A percentile compares a stretch with the other conserved stretches of the same genome.
Conservation (phyloP, 2,329 filamentous ascomycete genomes). For the Aspergillus versicolor region DNA sequence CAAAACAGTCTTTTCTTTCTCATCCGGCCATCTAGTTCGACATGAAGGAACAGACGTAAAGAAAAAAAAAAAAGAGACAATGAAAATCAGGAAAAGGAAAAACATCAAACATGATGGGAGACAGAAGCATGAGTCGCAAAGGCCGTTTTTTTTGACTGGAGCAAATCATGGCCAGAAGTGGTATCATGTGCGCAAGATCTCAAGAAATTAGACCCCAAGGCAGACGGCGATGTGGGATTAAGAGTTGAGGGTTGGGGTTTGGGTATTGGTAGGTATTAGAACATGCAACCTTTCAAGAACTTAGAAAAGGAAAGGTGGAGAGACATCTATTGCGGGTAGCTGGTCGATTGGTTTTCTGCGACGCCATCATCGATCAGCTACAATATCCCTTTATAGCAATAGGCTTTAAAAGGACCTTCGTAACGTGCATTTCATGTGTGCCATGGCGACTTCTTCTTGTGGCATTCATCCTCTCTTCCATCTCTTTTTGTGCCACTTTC, state of each 20-base stretch:
- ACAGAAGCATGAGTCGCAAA: conserved; percentile 26
- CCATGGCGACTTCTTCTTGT: neutral
- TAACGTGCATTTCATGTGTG: conserved; percentile 10
- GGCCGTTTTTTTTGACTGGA: conserved; percentile 31
- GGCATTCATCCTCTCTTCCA: conserved; percentile 2
- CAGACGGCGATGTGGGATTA: conserved; percentile 31
- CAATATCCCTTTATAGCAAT: conserved; percentile 19
- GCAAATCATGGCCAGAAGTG: conserved; percentile 32
- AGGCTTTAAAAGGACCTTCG: conserved; percentile 20
- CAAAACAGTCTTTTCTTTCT: conserved; percentile 19
- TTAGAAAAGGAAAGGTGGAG: conserved; percentile 20
- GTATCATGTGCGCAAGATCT: conserved; percentile 37
- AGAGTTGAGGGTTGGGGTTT: conserved; percentile 16
- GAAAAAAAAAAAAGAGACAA: neutral
- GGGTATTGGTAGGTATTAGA: conserved; percentile 38
- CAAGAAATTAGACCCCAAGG: conserved; percentile 31
- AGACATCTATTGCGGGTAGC: conserved; percentile 37
- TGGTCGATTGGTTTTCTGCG: conserved; percentile 37
- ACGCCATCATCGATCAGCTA: conserved; percentile 34
- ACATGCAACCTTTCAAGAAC: conserved; percentile 21
- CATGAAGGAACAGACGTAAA: conserved; percentile 7
- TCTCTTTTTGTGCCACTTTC: conserved; percentile 6
- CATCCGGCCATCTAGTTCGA: conserved; percentile 27
- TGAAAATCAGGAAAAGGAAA: neutral
- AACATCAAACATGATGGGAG: conserved; percentile 17